Evolutionary conservation across 345 rosid genomes (phyloP).

Genomic region (Brassica incana): DNA sequence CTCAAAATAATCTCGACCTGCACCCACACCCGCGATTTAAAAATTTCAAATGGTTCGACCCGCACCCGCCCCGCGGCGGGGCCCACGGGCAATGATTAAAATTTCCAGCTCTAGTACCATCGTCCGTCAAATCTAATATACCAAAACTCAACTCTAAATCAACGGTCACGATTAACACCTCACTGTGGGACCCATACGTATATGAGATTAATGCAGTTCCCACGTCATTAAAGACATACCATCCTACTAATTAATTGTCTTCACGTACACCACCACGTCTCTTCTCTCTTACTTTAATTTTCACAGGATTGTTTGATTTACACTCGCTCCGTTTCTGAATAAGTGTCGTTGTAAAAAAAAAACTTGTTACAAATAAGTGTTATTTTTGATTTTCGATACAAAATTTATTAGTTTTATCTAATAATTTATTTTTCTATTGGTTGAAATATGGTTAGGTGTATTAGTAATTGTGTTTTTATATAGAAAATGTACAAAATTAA

Average conservation of each 20-base stretch:
- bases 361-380: no score
- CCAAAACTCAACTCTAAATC: not conserved
- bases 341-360: no score
- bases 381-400: no score
- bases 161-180: constrained; percentile 17
- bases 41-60: no score
- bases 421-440: no score
- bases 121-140: constrained; percentile 26
- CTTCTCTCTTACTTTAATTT: constrained; percentile 5
- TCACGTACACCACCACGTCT: constrained; percentile 31
- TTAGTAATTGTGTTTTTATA: not conserved
- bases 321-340: no score
- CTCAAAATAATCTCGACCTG: no score
- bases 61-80: no score
- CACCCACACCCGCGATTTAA: no score
- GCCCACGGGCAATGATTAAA: no score
- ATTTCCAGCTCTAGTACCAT: constrained; percentile 15
- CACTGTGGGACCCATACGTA: not conserved
- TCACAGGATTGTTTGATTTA: not conserved
- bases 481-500: not conserved
- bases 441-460: not conserved
- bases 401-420: no score
- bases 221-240: constrained; percentile 40
- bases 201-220: constrained; percentile 21
- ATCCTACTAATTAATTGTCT: constrained; percentile 35